Conservation (phyloP, 2,329 filamentous ascomycete genomes). For the Lachnellula occidentalis region DNA sequence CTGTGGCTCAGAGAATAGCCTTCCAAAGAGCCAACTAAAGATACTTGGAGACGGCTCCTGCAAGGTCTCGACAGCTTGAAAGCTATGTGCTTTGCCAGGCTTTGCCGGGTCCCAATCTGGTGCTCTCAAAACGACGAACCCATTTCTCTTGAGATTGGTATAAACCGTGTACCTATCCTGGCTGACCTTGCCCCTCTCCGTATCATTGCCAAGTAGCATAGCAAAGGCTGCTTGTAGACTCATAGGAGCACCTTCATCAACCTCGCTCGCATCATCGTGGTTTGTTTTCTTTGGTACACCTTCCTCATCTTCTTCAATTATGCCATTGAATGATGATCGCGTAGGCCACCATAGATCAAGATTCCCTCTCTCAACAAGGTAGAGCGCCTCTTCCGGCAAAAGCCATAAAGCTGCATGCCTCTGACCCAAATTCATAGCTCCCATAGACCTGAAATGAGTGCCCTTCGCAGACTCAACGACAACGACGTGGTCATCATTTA, state of each 20-base stretch:
- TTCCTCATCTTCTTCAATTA: conserved; percentile 17
- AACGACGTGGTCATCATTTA: conserved; percentile 50
- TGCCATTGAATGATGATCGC: conserved; percentile 42
- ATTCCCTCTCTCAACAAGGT: conserved; percentile 79
- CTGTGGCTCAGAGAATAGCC: conserved; percentile 23
- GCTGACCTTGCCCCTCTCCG: conserved; percentile 52
- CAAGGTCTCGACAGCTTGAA: conserved; percentile 1
- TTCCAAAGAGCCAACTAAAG: conserved; percentile 29
- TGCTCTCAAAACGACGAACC: conserved; percentile 75
- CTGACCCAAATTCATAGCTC: conserved; percentile 53
- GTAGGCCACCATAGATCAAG: conserved; percentile 82
- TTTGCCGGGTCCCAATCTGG: conserved; percentile 42
- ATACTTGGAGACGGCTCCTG: conserved; percentile 17
- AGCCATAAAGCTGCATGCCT: conserved; percentile 69
- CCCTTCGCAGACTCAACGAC: conserved; percentile 68
- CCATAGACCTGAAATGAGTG: conserved; percentile 69
- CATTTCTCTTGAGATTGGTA: conserved; percentile 72
- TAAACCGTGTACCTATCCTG: conserved; percentile 87
- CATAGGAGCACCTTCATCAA: conserved; percentile 69
- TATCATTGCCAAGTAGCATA: conserved; percentile 68
- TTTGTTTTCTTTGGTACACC: conserved; percentile 34
- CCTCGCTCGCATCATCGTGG: conserved; percentile 38
- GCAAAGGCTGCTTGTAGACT: conserved; percentile 89
- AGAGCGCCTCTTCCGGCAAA: conserved; percentile 86
- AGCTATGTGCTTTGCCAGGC: conserved; percentile 11